Evolutionary conservation across 345 rosid genomes (phyloP), one percentile per base, ranked within the genome.

Genomic region (Moringa oleifera): DNA sequence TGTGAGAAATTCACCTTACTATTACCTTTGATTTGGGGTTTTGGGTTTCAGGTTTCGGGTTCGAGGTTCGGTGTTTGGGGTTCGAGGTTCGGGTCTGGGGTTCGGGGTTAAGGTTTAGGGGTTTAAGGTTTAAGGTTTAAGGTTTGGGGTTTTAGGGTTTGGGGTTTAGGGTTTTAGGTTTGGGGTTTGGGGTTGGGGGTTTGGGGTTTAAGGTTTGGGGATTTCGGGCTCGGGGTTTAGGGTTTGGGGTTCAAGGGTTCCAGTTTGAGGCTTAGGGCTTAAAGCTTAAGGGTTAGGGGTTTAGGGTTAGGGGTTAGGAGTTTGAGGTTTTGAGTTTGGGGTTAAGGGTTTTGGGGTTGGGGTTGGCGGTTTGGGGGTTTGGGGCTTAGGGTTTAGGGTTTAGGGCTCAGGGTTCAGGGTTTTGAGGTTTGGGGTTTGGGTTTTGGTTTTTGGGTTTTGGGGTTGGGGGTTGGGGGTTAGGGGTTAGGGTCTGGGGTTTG

Each of bases 391-490:
- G 53, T 54, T 54, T 64, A 54, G 68, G 68, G 68, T 36, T 64
- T 64, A 54, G 61, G 68, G 68, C 37, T 64, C 55, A 54, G 60
- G 69, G 69, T 66, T 57, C 49, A 49, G 62, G 63, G 61, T 66
- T 57, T 22, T 21, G 69, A 63, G 53, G 57, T 66, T n/a, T n/a
- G n/a, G n/a, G n/a, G n/a, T n/a, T n/a, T n/a, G n/a, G n/a, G n/a
- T n/a, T n/a, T n/a, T n/a, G n/a, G n/a, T n/a, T n/a, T n/a, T n/a
- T n/a, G n/a, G n/a, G n/a, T n/a, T n/a, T n/a, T n/a, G n/a, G n/a
- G n/a, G n/a, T n/a, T n/a, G n/a, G n/a, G n/a, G n/a, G n/a, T n/a
- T n/a, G n/a, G n/a, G n/a, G n/a, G n/a, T n/a, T n/a, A n/a, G n/a
- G n/a, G n/a, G n/a, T n/a, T n/a, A n/a, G n/a, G n/a, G n/a, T n/a